Evolutionary conservation across 805 yeast species (phyloP), one percentile per base, ranked within the genome.

Genomic region (Yamadazyma sp.): DNA sequence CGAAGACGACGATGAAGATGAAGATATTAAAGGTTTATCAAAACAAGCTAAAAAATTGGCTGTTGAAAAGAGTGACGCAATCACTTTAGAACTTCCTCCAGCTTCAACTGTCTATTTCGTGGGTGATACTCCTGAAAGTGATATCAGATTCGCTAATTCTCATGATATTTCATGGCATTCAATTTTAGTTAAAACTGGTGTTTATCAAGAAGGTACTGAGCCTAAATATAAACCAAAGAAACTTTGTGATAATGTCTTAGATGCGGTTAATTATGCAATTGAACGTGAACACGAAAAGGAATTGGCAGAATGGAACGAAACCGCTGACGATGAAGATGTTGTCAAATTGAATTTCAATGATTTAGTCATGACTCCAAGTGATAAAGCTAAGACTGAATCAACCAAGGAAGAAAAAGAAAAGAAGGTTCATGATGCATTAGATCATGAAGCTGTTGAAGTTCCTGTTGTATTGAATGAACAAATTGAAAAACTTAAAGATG

Each of bases 121-220:
- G 33, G 95, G 95, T 50, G 95, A 85, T 54, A 85, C 94, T 10
- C 95, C 95, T 13, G 94, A 85, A 62, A 81, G 89, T 5, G 95
- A 85, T 58, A 85, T 85, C 44, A 70, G 93, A 58, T 86, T 86
- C 63, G 94, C 94, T 35, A 85, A 85, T 64, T 80, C 88, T 13
- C 91, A 84, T 60, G 93, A 85, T 55, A 76, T 76, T 41, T 78
- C 87, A 20, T 85, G 95, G 95, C 79, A 73, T 60, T 84, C 94
- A 18, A 85, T 86, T 40, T 69, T 85, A 52, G 95, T 85, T 25
- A 82, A 85, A 60, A 85, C 95, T 24, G 95, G 95, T 56, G 95
- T 85, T 38, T 85, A 84, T 60, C 80, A 83, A 60, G 86, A 75
- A 30, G 89, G 91, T 14, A 79, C 91, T 7, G 73, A 60, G 14